Conservation (phyloP, 257 asterid species). For the Mentha longifolia region DNA sequence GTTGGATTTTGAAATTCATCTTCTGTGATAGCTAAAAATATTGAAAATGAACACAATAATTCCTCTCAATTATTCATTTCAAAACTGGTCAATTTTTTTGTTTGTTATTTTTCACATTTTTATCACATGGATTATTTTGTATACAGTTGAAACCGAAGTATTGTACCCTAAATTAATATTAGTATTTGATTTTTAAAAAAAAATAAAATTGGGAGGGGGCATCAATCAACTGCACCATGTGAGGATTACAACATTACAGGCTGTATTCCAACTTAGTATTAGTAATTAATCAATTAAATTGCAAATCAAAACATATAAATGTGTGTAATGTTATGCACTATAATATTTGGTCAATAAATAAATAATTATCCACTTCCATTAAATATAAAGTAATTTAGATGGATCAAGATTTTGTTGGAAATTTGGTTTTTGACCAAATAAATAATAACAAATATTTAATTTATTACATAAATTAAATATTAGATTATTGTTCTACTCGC, state of each 20-base stretch:
- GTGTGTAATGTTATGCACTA: not conserved
- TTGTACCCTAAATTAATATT: not conserved
- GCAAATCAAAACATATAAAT: not conserved
- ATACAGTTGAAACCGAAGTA: no score
- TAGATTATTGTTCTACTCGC: no score
- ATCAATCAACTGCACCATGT: slow-evolving; percentile 34
- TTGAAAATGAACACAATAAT: slow-evolving; percentile 14
- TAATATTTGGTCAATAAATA: slow-evolving; percentile 7
- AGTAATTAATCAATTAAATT: not conserved
- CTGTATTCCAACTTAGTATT: slow-evolving; percentile 9
- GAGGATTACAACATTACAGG: slow-evolving; percentile 32
- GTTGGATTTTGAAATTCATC: not conserved
- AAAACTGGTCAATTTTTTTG: not conserved
- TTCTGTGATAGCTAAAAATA: slow-evolving; percentile 2
- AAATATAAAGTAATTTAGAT: not conserved
- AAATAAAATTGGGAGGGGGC: no score
- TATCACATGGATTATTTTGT: no score
- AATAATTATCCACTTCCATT: slow-evolving; percentile 18
- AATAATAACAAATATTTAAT: no score
- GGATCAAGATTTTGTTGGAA: not conserved
- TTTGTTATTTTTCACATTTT: no score
- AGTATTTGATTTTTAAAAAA: no score
- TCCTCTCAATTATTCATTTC: slow-evolving; percentile 8
- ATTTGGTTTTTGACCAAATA: no score
- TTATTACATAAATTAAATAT: no score